Conservation (phyloP, 768 basidiomycete species). For the Mycena maculata region DNA sequence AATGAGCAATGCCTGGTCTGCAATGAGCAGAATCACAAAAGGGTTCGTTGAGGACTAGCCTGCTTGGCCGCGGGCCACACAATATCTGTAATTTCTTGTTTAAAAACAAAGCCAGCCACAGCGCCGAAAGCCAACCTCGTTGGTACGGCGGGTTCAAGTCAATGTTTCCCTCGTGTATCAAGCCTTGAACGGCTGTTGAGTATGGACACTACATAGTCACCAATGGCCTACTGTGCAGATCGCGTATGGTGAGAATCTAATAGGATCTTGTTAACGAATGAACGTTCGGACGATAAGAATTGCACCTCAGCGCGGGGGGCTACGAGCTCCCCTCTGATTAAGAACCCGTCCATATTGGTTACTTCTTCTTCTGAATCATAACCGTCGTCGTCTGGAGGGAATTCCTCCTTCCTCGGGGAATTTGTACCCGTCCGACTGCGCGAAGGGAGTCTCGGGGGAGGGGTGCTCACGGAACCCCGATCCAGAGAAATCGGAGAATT, state of each 20-base stretch:
- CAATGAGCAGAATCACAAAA: too few species aligned
- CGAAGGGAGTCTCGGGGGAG: slow-evolving; percentile 22
- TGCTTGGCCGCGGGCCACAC: slow-evolving; percentile 83
- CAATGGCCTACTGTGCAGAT: slow-evolving; percentile 25
- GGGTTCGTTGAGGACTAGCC: slow-evolving; percentile 22
- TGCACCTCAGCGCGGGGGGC: slow-evolving; percentile 51
- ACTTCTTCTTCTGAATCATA: slow-evolving; percentile 43
- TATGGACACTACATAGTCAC: not conserved
- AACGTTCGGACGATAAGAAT: not conserved
- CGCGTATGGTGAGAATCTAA: slow-evolving; percentile 10
- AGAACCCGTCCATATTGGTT: slow-evolving; percentile 55
- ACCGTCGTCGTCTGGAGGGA: not conserved
- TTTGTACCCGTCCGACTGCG: slow-evolving; percentile 10
- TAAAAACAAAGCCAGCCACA: too few species aligned
- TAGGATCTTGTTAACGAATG: not conserved
- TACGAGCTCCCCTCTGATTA: slow-evolving; percentile 54
- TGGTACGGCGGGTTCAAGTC: slow-evolving; percentile 81
- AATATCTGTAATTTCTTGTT: slow-evolving; percentile 59
- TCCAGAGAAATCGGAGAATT: slow-evolving; percentile 21
- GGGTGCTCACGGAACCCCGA: not conserved
- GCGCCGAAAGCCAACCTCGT: slow-evolving; percentile 66
- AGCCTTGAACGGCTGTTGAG: slow-evolving; percentile 48
- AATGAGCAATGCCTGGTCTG: slow-evolving; percentile 60
- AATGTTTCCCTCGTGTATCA: slow-evolving; percentile 76
- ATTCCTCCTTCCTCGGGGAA: slow-evolving; percentile 40